These are phyloP conservation scores for Saxophila tyrrhenica DNA, from an alignment of 495 filamentous ascomycete genomes.

Conservation along the genomic window DNA sequence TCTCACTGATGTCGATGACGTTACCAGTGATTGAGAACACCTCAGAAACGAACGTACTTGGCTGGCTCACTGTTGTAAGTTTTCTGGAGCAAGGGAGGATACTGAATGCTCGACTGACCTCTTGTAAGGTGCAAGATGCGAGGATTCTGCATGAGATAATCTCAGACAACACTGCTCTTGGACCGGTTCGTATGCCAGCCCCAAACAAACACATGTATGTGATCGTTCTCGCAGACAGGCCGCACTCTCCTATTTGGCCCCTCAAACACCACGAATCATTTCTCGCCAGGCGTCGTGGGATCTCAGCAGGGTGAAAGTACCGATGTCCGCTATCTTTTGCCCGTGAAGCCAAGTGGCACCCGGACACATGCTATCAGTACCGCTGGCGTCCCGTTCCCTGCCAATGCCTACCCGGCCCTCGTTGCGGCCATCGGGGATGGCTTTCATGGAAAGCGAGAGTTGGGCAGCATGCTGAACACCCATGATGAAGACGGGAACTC, in stretches of 20 bases:
- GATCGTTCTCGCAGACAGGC: too few species aligned
- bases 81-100: slow-evolving; percentile 37
- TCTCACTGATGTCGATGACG: slow-evolving; percentile 62
- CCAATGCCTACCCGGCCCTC: neutral
- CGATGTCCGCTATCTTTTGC: neutral
- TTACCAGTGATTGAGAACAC: slow-evolving; percentile 55
- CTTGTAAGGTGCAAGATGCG: neutral
- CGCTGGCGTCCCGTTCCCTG: neutral
- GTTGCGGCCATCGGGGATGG: neutral
- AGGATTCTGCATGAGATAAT: neutral
- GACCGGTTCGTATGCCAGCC: too few species aligned
- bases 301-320: slow-evolving; percentile 1
- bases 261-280: slow-evolving; percentile 49
- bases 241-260: slow-evolving; percentile 57
- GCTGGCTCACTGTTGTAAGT: slow-evolving; percentile 62
- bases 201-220: too few species aligned
- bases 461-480: neutral
- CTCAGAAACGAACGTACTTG: slow-evolving; percentile 46
- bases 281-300: slow-evolving; percentile 31
- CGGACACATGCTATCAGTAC: slow-evolving; percentile 21
- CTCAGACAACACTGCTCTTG: neutral
- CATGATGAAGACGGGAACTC: neutral
- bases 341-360: neutral
- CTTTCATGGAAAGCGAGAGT: neutral
- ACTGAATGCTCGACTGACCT: neutral